Evolutionary conservation across 495 filamentous ascomycete species (phyloP).

Genomic region (Neurospora africana): DNA sequence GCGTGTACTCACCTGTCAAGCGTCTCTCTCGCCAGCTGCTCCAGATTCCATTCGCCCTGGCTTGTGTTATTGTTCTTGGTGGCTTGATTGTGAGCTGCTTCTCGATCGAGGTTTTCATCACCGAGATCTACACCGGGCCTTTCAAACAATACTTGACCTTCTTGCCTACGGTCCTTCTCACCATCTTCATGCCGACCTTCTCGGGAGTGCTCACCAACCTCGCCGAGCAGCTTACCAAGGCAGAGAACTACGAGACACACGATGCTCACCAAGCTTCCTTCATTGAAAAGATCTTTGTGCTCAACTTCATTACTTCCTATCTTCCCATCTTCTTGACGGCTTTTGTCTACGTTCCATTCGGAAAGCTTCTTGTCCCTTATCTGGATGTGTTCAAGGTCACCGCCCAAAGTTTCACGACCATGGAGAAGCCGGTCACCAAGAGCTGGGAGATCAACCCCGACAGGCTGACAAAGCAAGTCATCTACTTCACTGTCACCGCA

Average conservation of each 20-base stretch:
- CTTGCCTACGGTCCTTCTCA: constrained; percentile 76
- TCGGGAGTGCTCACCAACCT: constrained; percentile 63
- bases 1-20: constrained; percentile 68
- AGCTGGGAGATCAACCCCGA: constrained; percentile 76
- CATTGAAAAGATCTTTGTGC: constrained; percentile 82
- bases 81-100: constrained; percentile 80
- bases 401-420: constrained; percentile 60
- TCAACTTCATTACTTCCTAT: constrained; percentile 97
- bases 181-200: constrained; percentile 69
- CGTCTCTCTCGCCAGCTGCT: constrained; percentile 70
- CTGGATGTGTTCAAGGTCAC: constrained; percentile 78
- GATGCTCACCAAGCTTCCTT: constrained; percentile 68
- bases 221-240: constrained; percentile 70
- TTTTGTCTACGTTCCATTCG: constrained; percentile 95
- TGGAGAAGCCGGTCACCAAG: constrained; percentile 58
- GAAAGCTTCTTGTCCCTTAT: constrained; percentile 74
- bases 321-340: constrained; percentile 85
- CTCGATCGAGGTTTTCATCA: constrained; percentile 91
- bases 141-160: constrained; percentile 77
- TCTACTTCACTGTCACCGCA: constrained; percentile 94
- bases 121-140: constrained; percentile 86
- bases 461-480: constrained; percentile 80
- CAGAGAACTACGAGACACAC: constrained; percentile 86
- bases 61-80: constrained; percentile 59
- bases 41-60: constrained; percentile 79